phyloP scores from a whole-genome alignment of 2,329 filamentous ascomycete species.

The Bimuria novae-zelandiae region DNA sequence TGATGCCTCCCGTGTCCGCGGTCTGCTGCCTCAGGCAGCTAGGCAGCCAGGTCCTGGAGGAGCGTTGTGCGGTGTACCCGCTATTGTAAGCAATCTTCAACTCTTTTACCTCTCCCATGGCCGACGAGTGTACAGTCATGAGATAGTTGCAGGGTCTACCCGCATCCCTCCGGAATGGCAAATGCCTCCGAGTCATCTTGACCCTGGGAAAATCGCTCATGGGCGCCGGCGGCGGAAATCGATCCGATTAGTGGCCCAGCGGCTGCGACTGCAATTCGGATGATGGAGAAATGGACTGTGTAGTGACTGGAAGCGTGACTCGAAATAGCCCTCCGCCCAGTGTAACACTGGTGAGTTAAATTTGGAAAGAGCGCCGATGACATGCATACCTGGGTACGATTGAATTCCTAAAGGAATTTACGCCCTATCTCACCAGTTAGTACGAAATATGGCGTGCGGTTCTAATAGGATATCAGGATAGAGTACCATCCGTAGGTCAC shows the following conservation, averaged over 20 bases:
- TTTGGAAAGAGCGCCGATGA: too few species aligned
- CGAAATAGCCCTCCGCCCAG: too few species aligned
- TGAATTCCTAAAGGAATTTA: too few species aligned
- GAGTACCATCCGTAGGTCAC: too few species aligned
- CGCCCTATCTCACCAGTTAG: too few species aligned
- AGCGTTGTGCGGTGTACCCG: not conserved
- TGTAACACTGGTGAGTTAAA: too few species aligned
- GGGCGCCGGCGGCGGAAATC: not conserved
- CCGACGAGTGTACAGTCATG: not conserved
- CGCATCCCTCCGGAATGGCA: constrained; percentile 11
- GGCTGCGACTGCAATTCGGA: too few species aligned
- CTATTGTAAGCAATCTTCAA: not conserved
- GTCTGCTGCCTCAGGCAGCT: not conserved
- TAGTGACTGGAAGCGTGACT: too few species aligned
- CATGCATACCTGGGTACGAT: too few species aligned
- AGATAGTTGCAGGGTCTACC: not conserved
- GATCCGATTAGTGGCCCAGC: not conserved
- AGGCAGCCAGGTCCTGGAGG: constrained; percentile 5
- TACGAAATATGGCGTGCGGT: too few species aligned
- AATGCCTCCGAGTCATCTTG: constrained; percentile 1
- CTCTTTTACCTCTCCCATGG: not conserved
- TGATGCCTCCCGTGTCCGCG: not conserved
- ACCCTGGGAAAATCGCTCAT: not conserved
- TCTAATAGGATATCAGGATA: too few species aligned
- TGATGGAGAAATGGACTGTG: too few species aligned